Base-by-base conservation (phyloP, 371 early-diverging fungal species). In the Gilbertella persicaria region DNA sequence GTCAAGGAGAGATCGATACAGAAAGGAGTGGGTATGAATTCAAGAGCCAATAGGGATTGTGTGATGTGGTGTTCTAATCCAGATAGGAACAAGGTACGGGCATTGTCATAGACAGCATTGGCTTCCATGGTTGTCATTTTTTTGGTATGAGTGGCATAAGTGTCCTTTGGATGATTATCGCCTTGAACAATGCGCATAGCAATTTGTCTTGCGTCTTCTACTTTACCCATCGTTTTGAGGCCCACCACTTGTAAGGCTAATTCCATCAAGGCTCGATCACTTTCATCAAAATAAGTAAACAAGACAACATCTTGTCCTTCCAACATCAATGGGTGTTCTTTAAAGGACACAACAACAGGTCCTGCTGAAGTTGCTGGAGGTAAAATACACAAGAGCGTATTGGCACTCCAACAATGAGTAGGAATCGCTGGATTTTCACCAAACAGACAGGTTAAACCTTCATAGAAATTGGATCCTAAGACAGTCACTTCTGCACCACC, bases 221-320 rank as follows among this genome's bases (percentile, higher is more conserved):
- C 70, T 61, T 74, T 75, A 12, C 86, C 85, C 55, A 80, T 83
- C 47, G 85, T 84, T 51, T 85, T 72, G 38, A 91, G 60, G 3
- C 89, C 90, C 0, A 89, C 80, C 0, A 90, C 87, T 46, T 90
- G 89, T 29, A 92, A 64, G 12, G 89, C 87, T 30, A 92, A 70
- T 52, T 87, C 89, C 76, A 89, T 81, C 60, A 92, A 66, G 19
- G 88, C 86, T 29, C 85, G 77, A 60, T 92, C 92, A 19, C 87
- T 76, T 49, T 92, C 84, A 50, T 85, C 84, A 49, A 78, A 68
- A 41, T 84, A 86, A 5, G 73, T 76, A 45, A 86, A 87, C 21
- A 76, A 48, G 0, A 73, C 61, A 23, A 67, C 79, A 57, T 77
- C 78, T 46, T 77, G 78, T 0, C 78, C 73, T 47, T 77, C 78